Evolutionary conservation across 2,329 filamentous ascomycete species (phyloP).

Genomic region (Parafenestella ontariensis): DNA sequence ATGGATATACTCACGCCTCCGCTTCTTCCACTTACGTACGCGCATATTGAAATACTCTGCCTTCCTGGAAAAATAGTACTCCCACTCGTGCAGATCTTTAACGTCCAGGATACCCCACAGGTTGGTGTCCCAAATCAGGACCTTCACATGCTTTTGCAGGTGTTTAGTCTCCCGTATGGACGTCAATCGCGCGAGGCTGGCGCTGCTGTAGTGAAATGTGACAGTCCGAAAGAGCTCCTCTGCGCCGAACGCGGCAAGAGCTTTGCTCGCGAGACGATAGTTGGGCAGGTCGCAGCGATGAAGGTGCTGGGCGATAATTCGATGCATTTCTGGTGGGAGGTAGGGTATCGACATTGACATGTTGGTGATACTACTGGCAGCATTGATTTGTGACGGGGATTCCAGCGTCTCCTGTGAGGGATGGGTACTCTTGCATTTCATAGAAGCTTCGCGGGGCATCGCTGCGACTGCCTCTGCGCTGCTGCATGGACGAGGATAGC

Average conservation of each 20-base stretch:
- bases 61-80: constrained; percentile 1
- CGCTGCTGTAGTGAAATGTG: constrained; percentile 11
- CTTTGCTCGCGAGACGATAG: constrained; percentile 18
- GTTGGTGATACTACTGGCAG: not conserved
- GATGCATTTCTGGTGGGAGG: constrained; percentile 20
- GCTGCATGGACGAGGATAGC: not conserved
- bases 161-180: constrained; percentile 5
- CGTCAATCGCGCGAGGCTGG: constrained; percentile 13
- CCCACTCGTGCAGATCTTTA: constrained; percentile 15
- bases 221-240: constrained; percentile 16
- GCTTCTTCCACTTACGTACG: not conserved
- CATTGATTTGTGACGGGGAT: not conserved
- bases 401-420: not conserved
- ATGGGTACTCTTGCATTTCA: not conserved
- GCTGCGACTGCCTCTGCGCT: not conserved
- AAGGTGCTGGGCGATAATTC: constrained; percentile 13
- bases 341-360: constrained; percentile 1
- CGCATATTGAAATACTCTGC: not conserved
- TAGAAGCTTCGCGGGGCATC: not conserved
- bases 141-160: constrained; percentile 11
- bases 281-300: constrained; percentile 9
- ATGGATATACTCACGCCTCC: not conserved
- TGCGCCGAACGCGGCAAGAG: constrained; percentile 4
- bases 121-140: constrained; percentile 19
- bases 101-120: constrained; percentile 11